Percentiles rank a stretch among this genome's conserved stretches.
Evolutionary conservation across 208 protist genomes (phyloP).

Genomic region (Leishmania mexicana): DNA sequence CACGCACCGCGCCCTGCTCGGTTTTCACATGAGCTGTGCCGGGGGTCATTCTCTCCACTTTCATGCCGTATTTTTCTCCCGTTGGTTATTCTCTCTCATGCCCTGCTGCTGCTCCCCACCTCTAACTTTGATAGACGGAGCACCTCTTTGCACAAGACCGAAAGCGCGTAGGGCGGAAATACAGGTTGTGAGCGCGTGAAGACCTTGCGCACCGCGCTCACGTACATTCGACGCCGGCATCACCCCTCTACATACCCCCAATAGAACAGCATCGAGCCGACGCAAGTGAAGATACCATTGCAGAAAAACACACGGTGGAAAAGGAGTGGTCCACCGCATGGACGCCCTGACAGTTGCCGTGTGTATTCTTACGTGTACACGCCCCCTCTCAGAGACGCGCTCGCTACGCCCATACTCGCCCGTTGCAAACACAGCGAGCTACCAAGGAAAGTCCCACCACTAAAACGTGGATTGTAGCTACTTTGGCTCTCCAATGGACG

Average conservation of each 20-base stretch:
- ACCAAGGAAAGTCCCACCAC: no score
- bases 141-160: neutral
- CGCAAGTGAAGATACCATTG: neutral
- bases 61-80: neutral
- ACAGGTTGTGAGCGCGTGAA: neutral
- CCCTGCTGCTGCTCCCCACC: neutral
- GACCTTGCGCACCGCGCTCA: neutral
- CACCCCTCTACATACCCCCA: neutral
- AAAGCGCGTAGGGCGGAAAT: neutral
- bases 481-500: slow-evolving; percentile 6
- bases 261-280: neutral
- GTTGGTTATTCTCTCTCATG: neutral
- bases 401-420: neutral
- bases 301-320: neutral
- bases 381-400: neutral
- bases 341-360: neutral
- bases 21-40: neutral
- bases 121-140: neutral
- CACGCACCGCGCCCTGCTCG: neutral
- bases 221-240: neutral
- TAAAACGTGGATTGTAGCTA: neutral
- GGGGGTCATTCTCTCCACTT: neutral
- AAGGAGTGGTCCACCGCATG: neutral
- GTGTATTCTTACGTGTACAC: neutral
- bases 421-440: neutral